Evolutionary conservation across 2,329 filamentous ascomycete genomes (phyloP).

Genomic region (Alternaria consortialis): DNA sequence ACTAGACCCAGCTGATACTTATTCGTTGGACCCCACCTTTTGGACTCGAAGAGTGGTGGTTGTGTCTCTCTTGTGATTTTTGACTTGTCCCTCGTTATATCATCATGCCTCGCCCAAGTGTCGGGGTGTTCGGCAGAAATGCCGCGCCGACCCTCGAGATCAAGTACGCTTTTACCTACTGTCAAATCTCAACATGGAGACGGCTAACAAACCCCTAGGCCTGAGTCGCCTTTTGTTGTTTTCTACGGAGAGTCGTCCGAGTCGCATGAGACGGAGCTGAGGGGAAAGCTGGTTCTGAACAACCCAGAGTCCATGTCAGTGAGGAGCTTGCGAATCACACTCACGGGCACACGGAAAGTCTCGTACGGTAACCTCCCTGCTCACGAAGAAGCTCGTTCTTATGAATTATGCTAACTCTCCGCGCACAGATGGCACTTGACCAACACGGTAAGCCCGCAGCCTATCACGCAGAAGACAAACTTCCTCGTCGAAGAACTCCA

Average conservation of each 20-base stretch:
- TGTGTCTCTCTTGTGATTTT: constrained; percentile 17
- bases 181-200: constrained; percentile 6
- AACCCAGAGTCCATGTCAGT: constrained; percentile 59
- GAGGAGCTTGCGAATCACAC: constrained; percentile 56
- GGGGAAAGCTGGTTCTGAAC: constrained; percentile 57
- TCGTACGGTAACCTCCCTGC: constrained; percentile 43
- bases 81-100: constrained; percentile 18
- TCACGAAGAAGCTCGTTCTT: background rate
- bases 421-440: constrained; percentile 47
- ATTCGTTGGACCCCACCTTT: background rate
- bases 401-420: constrained; percentile 21
- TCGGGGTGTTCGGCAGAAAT: constrained; percentile 48
- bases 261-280: constrained; percentile 55
- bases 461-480: constrained; percentile 57
- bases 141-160: constrained; percentile 54
- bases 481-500: constrained; percentile 57
- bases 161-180: constrained; percentile 44
- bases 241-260: constrained; percentile 60
- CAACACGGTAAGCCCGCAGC: constrained; percentile 52
- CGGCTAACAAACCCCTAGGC: constrained; percentile 38
- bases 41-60: constrained; percentile 3
- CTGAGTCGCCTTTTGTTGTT: constrained; percentile 59
- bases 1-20: constrained; percentile 4
- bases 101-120: constrained; percentile 49
- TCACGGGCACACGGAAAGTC: constrained; percentile 60